A percentile compares a stretch with the other conserved stretches of the same genome.
Conservation (phyloP, 2,329 filamentous ascomycete genomes). For the Monilinia laxa region DNA sequence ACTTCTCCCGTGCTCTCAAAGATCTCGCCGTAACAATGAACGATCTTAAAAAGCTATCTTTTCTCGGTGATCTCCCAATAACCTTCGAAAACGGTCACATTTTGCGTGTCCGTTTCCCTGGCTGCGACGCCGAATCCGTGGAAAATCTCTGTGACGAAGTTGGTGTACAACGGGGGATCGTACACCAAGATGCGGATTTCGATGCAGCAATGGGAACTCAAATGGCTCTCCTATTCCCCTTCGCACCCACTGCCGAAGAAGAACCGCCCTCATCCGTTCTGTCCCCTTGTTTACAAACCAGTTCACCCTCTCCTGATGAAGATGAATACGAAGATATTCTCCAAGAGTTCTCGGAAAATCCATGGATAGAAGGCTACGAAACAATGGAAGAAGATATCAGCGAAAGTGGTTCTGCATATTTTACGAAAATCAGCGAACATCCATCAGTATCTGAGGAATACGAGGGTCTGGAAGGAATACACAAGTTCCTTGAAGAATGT, state of each 20-base stretch:
- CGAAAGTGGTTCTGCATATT: slow-evolving; percentile 38
- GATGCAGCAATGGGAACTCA: slow-evolving; percentile 64
- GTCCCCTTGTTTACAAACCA: slow-evolving; percentile 32
- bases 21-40: slow-evolving; percentile 77
- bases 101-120: slow-evolving; percentile 81
- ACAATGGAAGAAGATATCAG: slow-evolving; percentile 35
- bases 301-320: slow-evolving; percentile 12
- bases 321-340: slow-evolving; percentile 39
- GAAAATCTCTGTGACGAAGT: slow-evolving; percentile 84
- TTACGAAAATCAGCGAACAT: slow-evolving; percentile 38
- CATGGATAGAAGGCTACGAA: slow-evolving; percentile 40
- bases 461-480: slow-evolving; percentile 63
- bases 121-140: slow-evolving; percentile 80
- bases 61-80: slow-evolving; percentile 81
- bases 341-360: slow-evolving; percentile 33
- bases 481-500: slow-evolving; percentile 64
- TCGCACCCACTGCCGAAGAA: slow-evolving; percentile 63
- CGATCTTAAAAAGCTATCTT: slow-evolving; percentile 75
- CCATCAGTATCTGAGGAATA: slow-evolving; percentile 50
- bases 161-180: slow-evolving; percentile 74
- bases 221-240: slow-evolving; percentile 81
- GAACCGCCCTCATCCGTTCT: slow-evolving; percentile 25
- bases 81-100: slow-evolving; percentile 62
- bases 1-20: slow-evolving; percentile 84
- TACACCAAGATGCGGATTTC: slow-evolving; percentile 76